These are phyloP conservation scores for Aspergillus hortae DNA, from an alignment of 2,329 filamentous ascomycete species.

Conservation along the genomic window DNA sequence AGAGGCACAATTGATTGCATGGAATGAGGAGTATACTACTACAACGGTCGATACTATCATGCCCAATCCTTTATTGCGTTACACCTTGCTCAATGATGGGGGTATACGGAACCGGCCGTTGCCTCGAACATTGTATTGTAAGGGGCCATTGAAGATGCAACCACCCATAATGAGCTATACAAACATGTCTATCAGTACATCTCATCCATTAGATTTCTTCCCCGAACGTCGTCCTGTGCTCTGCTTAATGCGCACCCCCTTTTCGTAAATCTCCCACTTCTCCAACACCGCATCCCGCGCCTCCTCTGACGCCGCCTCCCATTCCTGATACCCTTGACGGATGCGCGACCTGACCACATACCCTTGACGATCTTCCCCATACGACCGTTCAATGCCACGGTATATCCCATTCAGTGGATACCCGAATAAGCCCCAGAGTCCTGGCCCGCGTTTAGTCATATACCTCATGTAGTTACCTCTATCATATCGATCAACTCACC, in stretches of 20 bases:
- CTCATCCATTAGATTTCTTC: too few relatives aligned
- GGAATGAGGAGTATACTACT: too few relatives aligned
- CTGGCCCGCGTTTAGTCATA: background rate
- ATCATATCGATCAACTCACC: background rate
- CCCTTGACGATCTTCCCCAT: conserved; percentile 5
- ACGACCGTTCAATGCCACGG: conserved; percentile 8
- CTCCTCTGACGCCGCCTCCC: conserved; percentile 2
- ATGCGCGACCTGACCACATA: conserved; percentile 11
- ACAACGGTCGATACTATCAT: too few relatives aligned
- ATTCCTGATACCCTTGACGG: conserved; percentile 8
- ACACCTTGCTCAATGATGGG: too few relatives aligned
- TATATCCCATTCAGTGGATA: conserved; percentile 11
- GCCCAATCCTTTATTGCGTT: too few relatives aligned
- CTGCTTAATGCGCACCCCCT: conserved; percentile 2
- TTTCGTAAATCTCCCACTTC: conserved; percentile 1
- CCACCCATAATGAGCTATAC: too few relatives aligned
- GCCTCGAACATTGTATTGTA: too few relatives aligned
- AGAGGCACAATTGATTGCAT: too few relatives aligned
- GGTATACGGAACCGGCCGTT: too few relatives aligned
- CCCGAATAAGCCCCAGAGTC: conserved; percentile 12
- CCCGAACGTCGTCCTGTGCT: too few relatives aligned
- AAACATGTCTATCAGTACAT: too few relatives aligned
- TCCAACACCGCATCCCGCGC: conserved; percentile 5
- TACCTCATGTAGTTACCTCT: background rate
- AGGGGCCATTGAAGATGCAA: too few relatives aligned